Evolutionary conservation across 164 flowering plant species (phyloP), one percentile per base, ranked within the genome.

Genomic region (Aristolochia contorta): DNA sequence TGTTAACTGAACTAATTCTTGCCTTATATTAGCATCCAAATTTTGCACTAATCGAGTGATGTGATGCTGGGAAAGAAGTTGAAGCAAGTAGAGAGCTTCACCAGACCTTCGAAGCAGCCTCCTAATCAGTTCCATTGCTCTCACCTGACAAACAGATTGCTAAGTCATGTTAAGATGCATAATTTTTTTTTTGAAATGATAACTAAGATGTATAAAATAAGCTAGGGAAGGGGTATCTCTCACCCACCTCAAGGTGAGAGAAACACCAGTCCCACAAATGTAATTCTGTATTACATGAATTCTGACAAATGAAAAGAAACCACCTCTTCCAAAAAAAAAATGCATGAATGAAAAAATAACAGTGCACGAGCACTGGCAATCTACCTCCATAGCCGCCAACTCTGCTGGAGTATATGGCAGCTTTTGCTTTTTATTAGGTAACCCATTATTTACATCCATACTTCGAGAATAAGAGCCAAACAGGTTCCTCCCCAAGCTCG

Each of bases 381-480:
- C 43, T 59, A 90, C 99, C 88, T 93, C 99, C 92, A 88, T 84
- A 58, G 97, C 92, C 70, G 97, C 95, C 67, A 90, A 74, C 71
- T 93, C 99, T 30, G 99, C 81, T 56, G 92, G 81, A 74, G 82
- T 86, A 72, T 88, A 88, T 18, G 96, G 92, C 69, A 86, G 77
- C 55, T 97, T 76, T 68, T 84, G 99, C 70, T 97, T 78, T 74
- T 90, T 93, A 76, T 66, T 84, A 58, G 97, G 69, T 22, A 24
- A 24, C 25, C 77, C 80, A 65, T 76, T 81, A 74, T 70, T 72
- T 53, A 85, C 56, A 46, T 88, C 89, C 57, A 67, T 56, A 76
- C 72, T 81, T 51, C 78, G 78, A 54, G 94, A 63, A 67, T 85
- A 81, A 56, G 85, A 24, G 30, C 96, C 94, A 82, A 86, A 88